Conservation (phyloP, 139 green algal genomes). For the Chlamydomonas applanata region DNA sequence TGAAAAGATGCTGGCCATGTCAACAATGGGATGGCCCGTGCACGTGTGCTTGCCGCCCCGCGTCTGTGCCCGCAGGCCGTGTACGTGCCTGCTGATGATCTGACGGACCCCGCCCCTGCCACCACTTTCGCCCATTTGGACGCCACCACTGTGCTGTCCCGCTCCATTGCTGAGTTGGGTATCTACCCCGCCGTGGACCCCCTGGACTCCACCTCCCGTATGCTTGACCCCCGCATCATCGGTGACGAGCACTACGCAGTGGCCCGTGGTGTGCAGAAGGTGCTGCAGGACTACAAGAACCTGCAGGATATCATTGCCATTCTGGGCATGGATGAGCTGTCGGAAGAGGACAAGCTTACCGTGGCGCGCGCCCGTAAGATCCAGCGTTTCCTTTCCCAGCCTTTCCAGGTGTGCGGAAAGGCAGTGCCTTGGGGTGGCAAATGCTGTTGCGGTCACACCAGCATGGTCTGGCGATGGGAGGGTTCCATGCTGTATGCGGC, state of each 20-base stretch:
- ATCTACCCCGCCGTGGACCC: slow-evolving; percentile 99
- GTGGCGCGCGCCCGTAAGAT: slow-evolving; percentile 98
- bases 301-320: slow-evolving; percentile 99
- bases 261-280: slow-evolving; percentile 95
- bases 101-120: slow-evolving; percentile 97
- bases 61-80: slow-evolving; percentile 82
- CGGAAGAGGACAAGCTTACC: slow-evolving; percentile 98
- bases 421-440: background rate
- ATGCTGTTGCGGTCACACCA: no score
- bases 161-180: slow-evolving; percentile 97
- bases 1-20: no score
- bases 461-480: no score
- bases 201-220: slow-evolving; percentile 97
- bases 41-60: background rate
- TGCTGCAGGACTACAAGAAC: slow-evolving; percentile 98
- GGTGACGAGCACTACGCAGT: slow-evolving; percentile 95
- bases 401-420: slow-evolving; percentile 77
- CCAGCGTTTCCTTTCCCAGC: slow-evolving; percentile 98
- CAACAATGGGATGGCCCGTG: no score
- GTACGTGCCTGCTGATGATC: slow-evolving; percentile 98
- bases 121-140: slow-evolving; percentile 99
- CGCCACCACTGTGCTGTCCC: slow-evolving; percentile 97
- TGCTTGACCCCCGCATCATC: slow-evolving; percentile 94
- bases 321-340: slow-evolving; percentile 99
- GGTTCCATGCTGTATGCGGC: no score